These are phyloP conservation scores for Lepidium campestre DNA, from an alignment of 441 rosid species.

Conservation along the genomic window DNA sequence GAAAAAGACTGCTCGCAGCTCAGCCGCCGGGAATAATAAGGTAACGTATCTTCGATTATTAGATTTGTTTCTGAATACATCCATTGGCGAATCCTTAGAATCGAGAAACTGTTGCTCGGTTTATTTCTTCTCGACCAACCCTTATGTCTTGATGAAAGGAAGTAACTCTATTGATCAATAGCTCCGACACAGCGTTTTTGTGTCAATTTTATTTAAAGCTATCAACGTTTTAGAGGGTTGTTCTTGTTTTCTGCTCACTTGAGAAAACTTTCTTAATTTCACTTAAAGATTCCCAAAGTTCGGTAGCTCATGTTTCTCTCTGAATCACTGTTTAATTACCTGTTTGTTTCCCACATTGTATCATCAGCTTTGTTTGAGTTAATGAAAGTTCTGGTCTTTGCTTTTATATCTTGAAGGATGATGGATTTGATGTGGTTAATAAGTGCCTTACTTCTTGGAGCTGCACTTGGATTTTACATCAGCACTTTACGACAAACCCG, in stretches of 20 bases:
- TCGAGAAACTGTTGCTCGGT: background rate
- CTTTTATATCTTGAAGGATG: background rate
- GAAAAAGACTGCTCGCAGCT: background rate
- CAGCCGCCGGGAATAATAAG: slow-evolving; percentile 22
- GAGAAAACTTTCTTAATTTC: background rate
- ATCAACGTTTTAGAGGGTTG: background rate
- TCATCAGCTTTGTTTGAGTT: background rate
- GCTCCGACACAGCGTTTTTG: background rate
- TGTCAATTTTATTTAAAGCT: background rate
- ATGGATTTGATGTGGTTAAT: slow-evolving; percentile 65
- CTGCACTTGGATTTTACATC: slow-evolving; percentile 71
- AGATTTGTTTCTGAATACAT: background rate
- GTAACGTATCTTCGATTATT: background rate
- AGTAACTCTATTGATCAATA: slow-evolving; percentile 7
- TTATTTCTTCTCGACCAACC: background rate
- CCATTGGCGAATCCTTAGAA: background rate
- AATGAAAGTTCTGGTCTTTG: background rate
- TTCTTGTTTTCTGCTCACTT: background rate
- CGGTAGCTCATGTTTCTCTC: background rate
- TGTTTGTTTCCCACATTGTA: background rate
- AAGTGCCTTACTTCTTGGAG: slow-evolving; percentile 65
- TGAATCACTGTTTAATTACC: background rate
- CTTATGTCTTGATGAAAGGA: background rate
- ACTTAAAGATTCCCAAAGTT: background rate
- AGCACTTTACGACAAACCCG: slow-evolving; percentile 42